Evolutionary conservation across 345 rosid genomes (phyloP), one percentile per base, ranked within the genome.

Genomic region (Draba incana): DNA sequence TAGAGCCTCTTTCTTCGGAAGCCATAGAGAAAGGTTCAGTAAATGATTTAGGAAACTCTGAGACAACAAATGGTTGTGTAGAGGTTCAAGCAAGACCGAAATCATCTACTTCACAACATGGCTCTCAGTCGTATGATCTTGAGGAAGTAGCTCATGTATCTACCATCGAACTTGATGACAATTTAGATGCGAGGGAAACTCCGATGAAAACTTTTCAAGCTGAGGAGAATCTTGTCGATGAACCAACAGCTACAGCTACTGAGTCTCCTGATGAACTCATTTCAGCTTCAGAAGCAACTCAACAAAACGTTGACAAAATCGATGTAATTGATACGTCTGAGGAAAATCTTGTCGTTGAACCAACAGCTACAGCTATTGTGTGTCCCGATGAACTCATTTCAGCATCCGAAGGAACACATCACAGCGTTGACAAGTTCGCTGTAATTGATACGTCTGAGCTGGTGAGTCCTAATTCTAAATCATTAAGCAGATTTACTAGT

Each of bases 381-480:
- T 33, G 63, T 27, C 59, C 72, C 39, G 57, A 23, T 51, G 82
- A 76, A 43, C 52, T 75, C 9, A n/a, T 45, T 64, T 68, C 71
- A 43, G 38, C 66, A 13, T 15, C 66, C 24, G 77, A 56, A 74
- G 64, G 62, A 56, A 64, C 72, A 31, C 42, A 27, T 53, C 23
- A 20, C 60, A 52, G 64, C 10, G 16, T 59, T 38, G 77, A 71
- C 4, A 59, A 71, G 49, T 68, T 39, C n/a, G 35, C 70, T 54
- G 35, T 16, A 38, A 4, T 10, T 51, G 64, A 68, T 62, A 69
- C 49, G 66, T 43, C 76, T 58, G 54, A 68, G 53, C 33, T 71
- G 78, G 81, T 80, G 64, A 74, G 82, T 60, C 61, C 23, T 50
- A 33, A 16, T 25, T 57, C 49, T 44, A 50, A 74, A 51, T 2